These are phyloP conservation scores for Athelia sp. DNA, from an alignment of 1,284 basidiomycete genomes.

Conservation along the genomic window DNA sequence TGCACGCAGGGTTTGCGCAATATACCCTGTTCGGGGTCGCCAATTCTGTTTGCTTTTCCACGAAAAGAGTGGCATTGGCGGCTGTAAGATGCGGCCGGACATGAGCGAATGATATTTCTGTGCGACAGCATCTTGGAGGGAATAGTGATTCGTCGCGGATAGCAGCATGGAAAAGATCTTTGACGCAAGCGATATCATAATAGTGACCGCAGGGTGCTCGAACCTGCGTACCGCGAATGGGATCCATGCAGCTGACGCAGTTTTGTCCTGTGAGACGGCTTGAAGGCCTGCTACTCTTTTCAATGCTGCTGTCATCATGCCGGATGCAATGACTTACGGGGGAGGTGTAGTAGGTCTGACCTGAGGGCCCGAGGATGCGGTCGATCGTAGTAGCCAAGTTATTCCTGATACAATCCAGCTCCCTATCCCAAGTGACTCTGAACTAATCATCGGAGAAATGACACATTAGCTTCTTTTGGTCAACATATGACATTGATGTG, in stretches of 20 bases:
- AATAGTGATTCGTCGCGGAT: constrained; percentile 37
- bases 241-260: constrained; percentile 33
- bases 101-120: constrained; percentile 22
- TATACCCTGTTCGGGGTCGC: constrained; percentile 35
- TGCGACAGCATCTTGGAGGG: constrained; percentile 40
- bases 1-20: constrained; percentile 34
- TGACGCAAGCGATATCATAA: constrained; percentile 34
- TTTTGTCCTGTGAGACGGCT: constrained; percentile 20
- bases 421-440: too few species aligned
- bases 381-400: too few species aligned
- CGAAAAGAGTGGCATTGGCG: constrained; percentile 19
- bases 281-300: too few species aligned
- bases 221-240: constrained; percentile 24
- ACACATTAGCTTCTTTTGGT: too few species aligned
- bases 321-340: too few species aligned
- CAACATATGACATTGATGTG: too few species aligned
- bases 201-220: constrained; percentile 33
- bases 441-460: too few species aligned
- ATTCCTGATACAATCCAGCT: too few species aligned
- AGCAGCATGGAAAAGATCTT: constrained; percentile 30
- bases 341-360: too few species aligned
- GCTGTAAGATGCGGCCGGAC: constrained; percentile 24
- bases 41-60: constrained; percentile 29
- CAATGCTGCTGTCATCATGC: too few species aligned
- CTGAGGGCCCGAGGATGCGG: too few species aligned